Percentiles rank a stretch among this genome's conserved stretches.
Evolutionary conservation across 345 rosid genomes (phyloP).

Genomic region (Lepidium aucheri): DNA sequence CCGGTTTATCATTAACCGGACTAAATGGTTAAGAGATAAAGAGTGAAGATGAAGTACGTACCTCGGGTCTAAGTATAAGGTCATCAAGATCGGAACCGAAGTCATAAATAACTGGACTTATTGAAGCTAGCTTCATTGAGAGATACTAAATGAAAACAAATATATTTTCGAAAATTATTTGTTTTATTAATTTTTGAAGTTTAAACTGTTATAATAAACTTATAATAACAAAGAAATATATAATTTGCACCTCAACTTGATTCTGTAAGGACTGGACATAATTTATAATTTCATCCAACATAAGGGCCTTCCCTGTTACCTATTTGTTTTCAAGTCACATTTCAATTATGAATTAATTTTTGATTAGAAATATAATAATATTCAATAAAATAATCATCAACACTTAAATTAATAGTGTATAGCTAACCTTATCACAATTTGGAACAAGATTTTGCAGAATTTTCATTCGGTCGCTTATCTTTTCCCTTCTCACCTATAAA

Average conservation of each 20-base stretch:
- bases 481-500: constrained; percentile 60
- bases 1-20: not conserved
- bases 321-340: constrained; percentile 33
- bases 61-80: constrained; percentile 46
- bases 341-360: constrained; percentile 12
- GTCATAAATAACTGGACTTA: constrained; percentile 56
- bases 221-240: too few species aligned
- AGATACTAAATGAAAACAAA: constrained; percentile 40
- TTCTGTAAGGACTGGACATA: constrained; percentile 61
- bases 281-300: constrained; percentile 83
- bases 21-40: not conserved
- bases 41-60: constrained; percentile 28
- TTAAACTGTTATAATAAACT: too few species aligned
- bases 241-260: constrained; percentile 58
- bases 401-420: not conserved
- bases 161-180: not conserved
- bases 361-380: not conserved
- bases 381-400: not conserved
- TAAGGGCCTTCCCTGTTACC: constrained; percentile 76
- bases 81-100: constrained; percentile 46
- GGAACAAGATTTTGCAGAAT: constrained; percentile 58
- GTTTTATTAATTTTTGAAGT: not conserved
- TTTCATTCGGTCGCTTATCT: constrained; percentile 70
- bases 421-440: constrained; percentile 68
- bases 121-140: constrained; percentile 66